A percentile compares a stretch with the other conserved stretches of the same genome.
phyloP scores from a whole-genome alignment of 192 early-diverging fungal genomes.

The Cladochytrium replicatum region DNA sequence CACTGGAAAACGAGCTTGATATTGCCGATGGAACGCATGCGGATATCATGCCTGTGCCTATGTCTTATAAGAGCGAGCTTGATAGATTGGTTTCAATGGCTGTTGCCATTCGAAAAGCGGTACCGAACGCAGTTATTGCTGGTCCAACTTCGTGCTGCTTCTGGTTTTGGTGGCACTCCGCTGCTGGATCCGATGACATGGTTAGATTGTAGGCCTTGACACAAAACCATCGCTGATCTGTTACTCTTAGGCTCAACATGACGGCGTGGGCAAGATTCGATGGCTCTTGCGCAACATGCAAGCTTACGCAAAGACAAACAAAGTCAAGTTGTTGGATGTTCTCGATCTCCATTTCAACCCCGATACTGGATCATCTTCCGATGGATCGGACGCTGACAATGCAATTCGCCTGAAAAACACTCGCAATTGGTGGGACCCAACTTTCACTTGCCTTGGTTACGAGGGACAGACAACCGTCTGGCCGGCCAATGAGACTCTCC shows the following conservation, averaged over 20 bases:
- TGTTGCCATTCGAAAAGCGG: not conserved
- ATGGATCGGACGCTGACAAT: not conserved
- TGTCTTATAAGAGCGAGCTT: not conserved
- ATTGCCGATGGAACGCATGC: slow-evolving; percentile 1
- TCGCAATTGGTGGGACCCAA: not conserved
- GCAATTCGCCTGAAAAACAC: not conserved
- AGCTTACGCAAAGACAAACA: no score
- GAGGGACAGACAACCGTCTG: not conserved
- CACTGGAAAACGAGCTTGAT: not conserved
- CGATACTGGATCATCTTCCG: not conserved
- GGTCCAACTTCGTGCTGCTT: not conserved
- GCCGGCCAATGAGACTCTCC: not conserved
- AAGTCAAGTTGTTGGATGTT: not conserved
- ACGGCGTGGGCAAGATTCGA: not conserved
- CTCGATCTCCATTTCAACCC: not conserved
- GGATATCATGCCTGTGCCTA: not conserved
- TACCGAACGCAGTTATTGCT: not conserved
- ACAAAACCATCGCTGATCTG: not conserved
- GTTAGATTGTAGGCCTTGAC: not conserved
- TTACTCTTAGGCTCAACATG: not conserved
- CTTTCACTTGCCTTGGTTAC: not conserved
- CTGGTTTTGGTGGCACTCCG: not conserved
- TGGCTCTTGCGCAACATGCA: not conserved
- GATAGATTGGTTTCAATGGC: not conserved
- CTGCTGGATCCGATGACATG: not conserved